Conservation (phyloP, 2,329 filamentous ascomycete genomes). For the Apiospora marii region DNA sequence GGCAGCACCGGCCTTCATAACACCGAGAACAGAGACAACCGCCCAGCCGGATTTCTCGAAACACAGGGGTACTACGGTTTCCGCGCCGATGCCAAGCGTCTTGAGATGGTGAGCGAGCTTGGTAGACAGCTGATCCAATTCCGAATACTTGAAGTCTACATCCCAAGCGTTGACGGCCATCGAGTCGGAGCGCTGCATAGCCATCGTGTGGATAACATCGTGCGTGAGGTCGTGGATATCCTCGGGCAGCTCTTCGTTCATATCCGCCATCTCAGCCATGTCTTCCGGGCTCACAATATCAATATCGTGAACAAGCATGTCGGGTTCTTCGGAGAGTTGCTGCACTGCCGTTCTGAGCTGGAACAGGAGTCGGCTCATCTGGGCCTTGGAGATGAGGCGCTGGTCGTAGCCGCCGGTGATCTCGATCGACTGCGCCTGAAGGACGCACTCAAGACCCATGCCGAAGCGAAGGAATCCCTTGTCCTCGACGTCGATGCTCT, state of each 20-base stretch:
- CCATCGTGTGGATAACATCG: conserved; percentile 22
- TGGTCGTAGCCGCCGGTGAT: conserved; percentile 19
- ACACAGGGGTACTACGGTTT: conserved; percentile 34
- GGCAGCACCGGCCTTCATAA: conserved; percentile 38
- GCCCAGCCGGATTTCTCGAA: conserved; percentile 39
- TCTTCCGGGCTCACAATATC: conserved; percentile 29
- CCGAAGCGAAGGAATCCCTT: conserved; percentile 9
- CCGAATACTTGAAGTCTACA: conserved; percentile 39
- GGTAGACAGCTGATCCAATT: conserved; percentile 37
- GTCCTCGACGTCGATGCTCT: conserved; percentile 21
- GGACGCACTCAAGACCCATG: conserved; percentile 18
- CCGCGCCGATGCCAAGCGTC: conserved; percentile 21
- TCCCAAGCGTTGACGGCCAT: conserved; percentile 36
- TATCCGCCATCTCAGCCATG: conserved; percentile 21
- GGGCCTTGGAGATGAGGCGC: conserved; percentile 24
- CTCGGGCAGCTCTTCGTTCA: conserved; percentile 22
- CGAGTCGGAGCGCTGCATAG: background rate
- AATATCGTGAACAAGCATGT: conserved; percentile 23
- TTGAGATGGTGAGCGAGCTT: conserved; percentile 35
- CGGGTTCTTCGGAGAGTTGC: conserved; percentile 27
- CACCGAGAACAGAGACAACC: conserved; percentile 36
- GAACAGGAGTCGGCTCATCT: conserved; percentile 23
- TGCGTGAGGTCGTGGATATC: conserved; percentile 15
- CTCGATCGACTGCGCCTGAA: conserved; percentile 17
- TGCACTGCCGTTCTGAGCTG: conserved; percentile 27